Percentiles rank a stretch among this genome's conserved stretches.
These are phyloP conservation scores for Musa itinerans DNA, from an alignment of 176 grass and related monocot species.

Conservation along the genomic window DNA sequence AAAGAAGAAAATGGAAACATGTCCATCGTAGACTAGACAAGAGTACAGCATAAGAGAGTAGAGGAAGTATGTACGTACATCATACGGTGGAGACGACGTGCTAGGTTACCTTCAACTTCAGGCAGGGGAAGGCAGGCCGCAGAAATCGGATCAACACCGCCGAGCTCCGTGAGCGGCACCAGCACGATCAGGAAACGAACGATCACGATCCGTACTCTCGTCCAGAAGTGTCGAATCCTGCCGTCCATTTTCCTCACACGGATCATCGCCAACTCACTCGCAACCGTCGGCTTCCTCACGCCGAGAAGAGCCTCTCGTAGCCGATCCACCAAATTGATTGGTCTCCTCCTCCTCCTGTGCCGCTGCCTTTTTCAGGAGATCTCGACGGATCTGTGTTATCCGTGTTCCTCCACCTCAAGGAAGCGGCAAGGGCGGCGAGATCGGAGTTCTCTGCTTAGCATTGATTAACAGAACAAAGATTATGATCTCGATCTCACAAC, in stretches of 20 bases:
- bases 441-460: not conserved
- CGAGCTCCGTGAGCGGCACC: not conserved
- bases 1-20: too few species aligned
- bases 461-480: not conserved
- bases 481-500: not conserved
- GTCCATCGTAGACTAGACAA: too few species aligned
- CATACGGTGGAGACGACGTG: too few species aligned
- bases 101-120: not conserved
- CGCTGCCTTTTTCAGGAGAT: not conserved
- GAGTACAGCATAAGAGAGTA: too few species aligned
- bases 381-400: not conserved
- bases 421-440: not conserved
- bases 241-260: not conserved
- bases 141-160: not conserved
- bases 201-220: not conserved
- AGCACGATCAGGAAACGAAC: not conserved
- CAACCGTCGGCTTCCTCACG: not conserved
- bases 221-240: not conserved
- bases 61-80: too few species aligned
- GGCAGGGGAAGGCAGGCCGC: not conserved
- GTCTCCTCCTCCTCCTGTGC: not conserved
- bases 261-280: not conserved
- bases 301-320: slow-evolving; percentile 9
- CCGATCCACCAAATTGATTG: not conserved
- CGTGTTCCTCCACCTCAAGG: not conserved